A percentile compares a stretch with the other conserved stretches of the same genome.
These are phyloP conservation scores for Thelephora terrestris DNA, from an alignment of 1,284 basidiomycete species.

Conservation along the genomic window DNA sequence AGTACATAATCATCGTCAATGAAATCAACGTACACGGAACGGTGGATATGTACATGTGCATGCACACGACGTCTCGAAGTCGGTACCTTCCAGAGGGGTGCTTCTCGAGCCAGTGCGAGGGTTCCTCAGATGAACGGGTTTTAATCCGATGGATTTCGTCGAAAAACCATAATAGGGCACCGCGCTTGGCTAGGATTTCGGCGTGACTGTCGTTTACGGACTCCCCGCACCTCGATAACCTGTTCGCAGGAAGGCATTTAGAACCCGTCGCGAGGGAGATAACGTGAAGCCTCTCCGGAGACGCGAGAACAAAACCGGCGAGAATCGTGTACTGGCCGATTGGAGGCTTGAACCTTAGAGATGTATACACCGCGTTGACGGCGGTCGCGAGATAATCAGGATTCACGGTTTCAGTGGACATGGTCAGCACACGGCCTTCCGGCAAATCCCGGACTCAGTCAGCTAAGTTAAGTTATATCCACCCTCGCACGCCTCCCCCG, in stretches of 20 bases:
- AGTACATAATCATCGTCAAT: constrained; percentile 8
- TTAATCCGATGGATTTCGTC: constrained; percentile 44
- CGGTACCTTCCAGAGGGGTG: constrained; percentile 32
- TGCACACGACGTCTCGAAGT: constrained; percentile 37
- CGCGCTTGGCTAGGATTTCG: constrained; percentile 78
- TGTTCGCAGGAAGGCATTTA: constrained; percentile 69
- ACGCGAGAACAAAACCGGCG: constrained; percentile 45
- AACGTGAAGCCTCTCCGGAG: constrained; percentile 19
- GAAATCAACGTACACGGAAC: constrained; percentile 61
- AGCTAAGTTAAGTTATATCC: neutral
- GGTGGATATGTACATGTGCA: constrained; percentile 80
- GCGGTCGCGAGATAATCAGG: constrained; percentile 17
- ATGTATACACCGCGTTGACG: constrained; percentile 34
- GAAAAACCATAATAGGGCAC: constrained; percentile 73
- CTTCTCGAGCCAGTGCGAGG: constrained; percentile 32
- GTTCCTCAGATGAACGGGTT: constrained; percentile 7
- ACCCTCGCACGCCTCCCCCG: too few species aligned
- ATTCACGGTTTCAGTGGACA: constrained; percentile 4
- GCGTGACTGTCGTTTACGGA: constrained; percentile 86
- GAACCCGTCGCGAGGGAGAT: constrained; percentile 78
- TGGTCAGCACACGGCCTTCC: constrained; percentile 1
- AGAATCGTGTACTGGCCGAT: constrained; percentile 47
- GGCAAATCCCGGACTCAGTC: constrained; percentile 4
- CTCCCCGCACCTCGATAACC: constrained; percentile 66
- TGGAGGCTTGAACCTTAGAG: constrained; percentile 37